These are phyloP conservation scores for Lotus japonicus DNA, from an alignment of 306 rosid species.

Conservation along the genomic window DNA sequence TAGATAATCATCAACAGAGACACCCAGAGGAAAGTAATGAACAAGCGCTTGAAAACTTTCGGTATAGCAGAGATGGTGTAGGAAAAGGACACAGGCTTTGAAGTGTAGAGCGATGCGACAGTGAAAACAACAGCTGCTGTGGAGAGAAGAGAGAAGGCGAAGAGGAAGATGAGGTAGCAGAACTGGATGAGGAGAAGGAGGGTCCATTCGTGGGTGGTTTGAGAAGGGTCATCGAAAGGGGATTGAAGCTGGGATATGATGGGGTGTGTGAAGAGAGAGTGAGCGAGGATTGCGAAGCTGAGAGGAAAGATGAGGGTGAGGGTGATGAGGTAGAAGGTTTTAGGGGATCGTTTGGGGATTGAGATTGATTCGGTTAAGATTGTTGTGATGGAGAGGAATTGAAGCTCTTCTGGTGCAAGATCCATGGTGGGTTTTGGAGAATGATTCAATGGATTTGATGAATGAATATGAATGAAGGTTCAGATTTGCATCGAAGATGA, in stretches of 20 bases:
- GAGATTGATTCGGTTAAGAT: conserved; percentile 68
- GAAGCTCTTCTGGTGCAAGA: conserved; percentile 86
- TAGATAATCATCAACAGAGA: conserved; percentile 65
- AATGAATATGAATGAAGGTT: no score
- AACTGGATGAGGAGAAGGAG: conserved; percentile 69
- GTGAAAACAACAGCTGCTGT: conserved; percentile 95
- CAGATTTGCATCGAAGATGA: neutral
- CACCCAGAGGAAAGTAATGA: conserved; percentile 80
- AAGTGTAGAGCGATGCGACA: conserved; percentile 84
- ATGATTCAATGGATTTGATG: no score
- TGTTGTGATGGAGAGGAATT: conserved; percentile 44
- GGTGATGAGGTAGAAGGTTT: conserved; percentile 78
- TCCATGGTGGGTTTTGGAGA: conserved; percentile 37
- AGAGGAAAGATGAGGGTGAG: conserved; percentile 79
- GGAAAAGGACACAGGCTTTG: conserved; percentile 74
- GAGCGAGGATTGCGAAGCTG: conserved; percentile 84
- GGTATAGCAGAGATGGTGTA: conserved; percentile 78
- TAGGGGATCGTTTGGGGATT: conserved; percentile 75
- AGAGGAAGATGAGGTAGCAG: conserved; percentile 81
- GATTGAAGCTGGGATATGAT: conserved; percentile 54
- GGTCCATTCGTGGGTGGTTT: conserved; percentile 66
- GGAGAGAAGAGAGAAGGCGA: conserved; percentile 89
- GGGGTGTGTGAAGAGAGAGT: conserved; percentile 90
- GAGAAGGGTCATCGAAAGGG: conserved; percentile 50
- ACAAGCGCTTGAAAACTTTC: conserved; percentile 71